These are phyloP conservation scores for Ampelomyces quisqualis DNA, from an alignment of 2,329 filamentous ascomycete genomes.

Conservation along the genomic window DNA sequence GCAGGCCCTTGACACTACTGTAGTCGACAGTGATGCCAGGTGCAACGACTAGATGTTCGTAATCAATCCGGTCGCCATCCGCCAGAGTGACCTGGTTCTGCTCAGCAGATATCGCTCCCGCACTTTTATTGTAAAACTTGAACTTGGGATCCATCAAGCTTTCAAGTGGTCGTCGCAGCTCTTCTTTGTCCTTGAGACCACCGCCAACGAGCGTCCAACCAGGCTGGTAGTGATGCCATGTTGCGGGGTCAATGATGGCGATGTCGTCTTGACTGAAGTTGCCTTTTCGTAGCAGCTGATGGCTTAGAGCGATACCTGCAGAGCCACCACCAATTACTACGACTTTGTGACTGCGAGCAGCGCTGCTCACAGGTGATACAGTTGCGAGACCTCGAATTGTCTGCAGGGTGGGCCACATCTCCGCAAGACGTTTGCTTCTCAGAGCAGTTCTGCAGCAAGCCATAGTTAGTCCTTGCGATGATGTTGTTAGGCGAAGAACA, in stretches of 20 bases:
- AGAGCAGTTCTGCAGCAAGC: background rate
- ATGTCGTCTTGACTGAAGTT: conserved; percentile 62
- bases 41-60: conserved; percentile 65
- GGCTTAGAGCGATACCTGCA: conserved; percentile 65
- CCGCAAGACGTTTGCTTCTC: background rate
- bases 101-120: conserved; percentile 56
- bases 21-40: conserved; percentile 47
- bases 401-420: background rate
- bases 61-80: conserved; percentile 58
- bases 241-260: conserved; percentile 63
- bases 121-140: conserved; percentile 59
- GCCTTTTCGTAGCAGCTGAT: conserved; percentile 64
- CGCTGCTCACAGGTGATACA: conserved; percentile 30
- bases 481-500: background rate
- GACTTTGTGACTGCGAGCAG: conserved; percentile 58
- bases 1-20: conserved; percentile 33
- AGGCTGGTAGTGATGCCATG: conserved; percentile 67
- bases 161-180: conserved; percentile 55
- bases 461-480: background rate
- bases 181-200: conserved; percentile 63
- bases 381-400: conserved; percentile 23
- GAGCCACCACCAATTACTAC: conserved; percentile 68
- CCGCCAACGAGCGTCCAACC: conserved; percentile 70
- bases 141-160: conserved; percentile 61
- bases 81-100: conserved; percentile 58